Evolutionary conservation across 1,139 yeast species (phyloP).

Genomic region (Kodamaea sp.): DNA sequence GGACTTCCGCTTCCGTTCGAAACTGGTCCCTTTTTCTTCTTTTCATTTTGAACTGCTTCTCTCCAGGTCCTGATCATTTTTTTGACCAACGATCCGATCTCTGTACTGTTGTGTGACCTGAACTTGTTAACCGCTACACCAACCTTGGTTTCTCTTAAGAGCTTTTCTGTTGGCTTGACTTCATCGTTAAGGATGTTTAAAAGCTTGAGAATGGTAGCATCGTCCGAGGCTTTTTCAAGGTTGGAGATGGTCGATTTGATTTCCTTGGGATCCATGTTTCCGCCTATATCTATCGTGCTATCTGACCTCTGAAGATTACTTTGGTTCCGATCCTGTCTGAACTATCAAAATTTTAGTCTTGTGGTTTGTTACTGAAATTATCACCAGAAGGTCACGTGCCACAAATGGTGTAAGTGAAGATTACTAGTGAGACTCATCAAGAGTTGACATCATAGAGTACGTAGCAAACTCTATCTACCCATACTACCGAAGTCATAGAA

Average conservation of each 20-base stretch:
- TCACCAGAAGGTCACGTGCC: too few species aligned
- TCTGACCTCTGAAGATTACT: too few species aligned
- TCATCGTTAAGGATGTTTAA: constrained; percentile 68
- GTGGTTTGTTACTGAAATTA: too few species aligned
- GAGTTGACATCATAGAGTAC: too few species aligned
- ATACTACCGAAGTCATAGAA: too few species aligned
- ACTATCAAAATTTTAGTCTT: too few species aligned
- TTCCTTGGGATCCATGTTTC: constrained; percentile 77
- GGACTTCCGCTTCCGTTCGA: constrained; percentile 2
- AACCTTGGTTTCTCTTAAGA: constrained; percentile 91
- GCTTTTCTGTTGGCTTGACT: constrained; percentile 80
- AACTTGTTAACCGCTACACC: constrained; percentile 95
- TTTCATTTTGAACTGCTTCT: constrained; percentile 79
- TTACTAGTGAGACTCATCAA: too few species aligned
- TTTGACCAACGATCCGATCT: constrained; percentile 71
- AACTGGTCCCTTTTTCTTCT: constrained; percentile 38
- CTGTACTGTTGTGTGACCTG: constrained; percentile 65
- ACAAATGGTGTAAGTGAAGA: too few species aligned
- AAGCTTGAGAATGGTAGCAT: constrained; percentile 65
- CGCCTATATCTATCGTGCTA: too few species aligned
- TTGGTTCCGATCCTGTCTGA: too few species aligned
- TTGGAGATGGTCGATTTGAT: constrained; percentile 67
- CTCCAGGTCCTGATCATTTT: constrained; percentile 87
- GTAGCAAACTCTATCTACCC: too few species aligned
- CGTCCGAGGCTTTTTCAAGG: constrained; percentile 74